These are phyloP conservation scores for Suillus clintonianus DNA, from an alignment of 768 basidiomycete species.

Conservation along the genomic window DNA sequence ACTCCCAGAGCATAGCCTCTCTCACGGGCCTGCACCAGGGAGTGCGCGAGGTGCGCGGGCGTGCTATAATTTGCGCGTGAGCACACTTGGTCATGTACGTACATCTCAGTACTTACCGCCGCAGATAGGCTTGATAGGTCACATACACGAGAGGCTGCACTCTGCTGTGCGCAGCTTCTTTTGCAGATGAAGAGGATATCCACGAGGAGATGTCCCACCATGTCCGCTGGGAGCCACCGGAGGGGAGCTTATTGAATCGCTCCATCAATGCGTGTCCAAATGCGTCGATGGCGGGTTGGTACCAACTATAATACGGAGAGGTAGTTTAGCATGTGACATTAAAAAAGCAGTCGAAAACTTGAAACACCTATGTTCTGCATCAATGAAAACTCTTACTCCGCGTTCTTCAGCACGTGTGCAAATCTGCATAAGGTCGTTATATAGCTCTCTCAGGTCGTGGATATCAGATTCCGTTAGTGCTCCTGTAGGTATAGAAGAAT, in stretches of 20 bases:
- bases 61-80: conserved; percentile 44
- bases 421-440: conserved; percentile 62
- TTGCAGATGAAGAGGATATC: not conserved
- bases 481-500: conserved; percentile 16
- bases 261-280: conserved; percentile 73
- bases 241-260: conserved; percentile 61
- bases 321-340: not conserved
- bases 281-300: conserved; percentile 81
- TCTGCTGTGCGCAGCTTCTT: not conserved
- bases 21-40: conserved; percentile 62
- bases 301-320: conserved; percentile 45
- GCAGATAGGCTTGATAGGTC: conserved; percentile 89
- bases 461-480: conserved; percentile 59
- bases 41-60: conserved; percentile 64
- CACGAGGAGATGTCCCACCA: not conserved
- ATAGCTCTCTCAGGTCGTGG: conserved; percentile 57
- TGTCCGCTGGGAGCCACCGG: not conserved
- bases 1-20: conserved; percentile 79
- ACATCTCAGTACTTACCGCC: conserved; percentile 46
- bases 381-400: conserved; percentile 73
- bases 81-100: not conserved
- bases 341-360: not conserved
- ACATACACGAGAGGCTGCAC: conserved; percentile 76
- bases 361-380: conserved; percentile 77
- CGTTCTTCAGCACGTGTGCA: conserved; percentile 61